Conservation (phyloP, 2,329 filamentous ascomycete genomes). For the Beauveria bassiana region DNA sequence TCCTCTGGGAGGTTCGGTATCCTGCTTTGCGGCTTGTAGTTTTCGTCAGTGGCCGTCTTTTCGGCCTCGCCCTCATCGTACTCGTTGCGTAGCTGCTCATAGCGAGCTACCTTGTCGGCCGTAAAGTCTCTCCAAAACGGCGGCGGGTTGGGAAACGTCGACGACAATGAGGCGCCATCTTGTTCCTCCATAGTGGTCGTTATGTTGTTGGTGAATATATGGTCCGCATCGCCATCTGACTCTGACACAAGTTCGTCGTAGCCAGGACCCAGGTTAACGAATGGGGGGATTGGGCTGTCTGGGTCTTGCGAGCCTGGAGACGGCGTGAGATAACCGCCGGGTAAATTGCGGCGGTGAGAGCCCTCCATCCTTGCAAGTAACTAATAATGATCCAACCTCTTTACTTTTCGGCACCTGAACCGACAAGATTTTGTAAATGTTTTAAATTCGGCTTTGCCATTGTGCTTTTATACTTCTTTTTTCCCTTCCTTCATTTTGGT, state of each 20-base stretch:
- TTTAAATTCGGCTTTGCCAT: neutral
- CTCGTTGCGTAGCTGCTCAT: conserved; percentile 35
- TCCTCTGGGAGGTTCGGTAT: conserved; percentile 55
- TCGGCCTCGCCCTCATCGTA: conserved; percentile 26
- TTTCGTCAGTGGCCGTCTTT: conserved; percentile 13
- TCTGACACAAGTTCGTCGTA: neutral
- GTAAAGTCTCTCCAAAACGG: conserved; percentile 89
- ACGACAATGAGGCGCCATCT: conserved; percentile 41
- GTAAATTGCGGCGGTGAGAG: conserved; percentile 19
- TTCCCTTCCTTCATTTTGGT: neutral
- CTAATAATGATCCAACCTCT: conserved; percentile 1
- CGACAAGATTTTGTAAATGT: neutral
- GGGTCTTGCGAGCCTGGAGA: conserved; percentile 4
- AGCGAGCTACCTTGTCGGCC: conserved; percentile 57
- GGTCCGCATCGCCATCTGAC: neutral
- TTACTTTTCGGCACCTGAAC: neutral
- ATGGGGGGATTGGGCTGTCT: neutral
- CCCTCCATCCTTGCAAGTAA: conserved; percentile 7
- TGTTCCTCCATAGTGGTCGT: conserved; percentile 48
- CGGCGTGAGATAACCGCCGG: conserved; percentile 19
- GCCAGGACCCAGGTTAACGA: neutral
- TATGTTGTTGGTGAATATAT: neutral
- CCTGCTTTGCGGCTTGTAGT: conserved; percentile 26
- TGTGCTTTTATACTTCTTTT: conserved; percentile 1
- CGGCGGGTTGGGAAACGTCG: conserved; percentile 78